Evolutionary conservation across 2,329 filamentous ascomycete genomes (phyloP).

Genomic region (Ceratocystis diversiconidia): DNA sequence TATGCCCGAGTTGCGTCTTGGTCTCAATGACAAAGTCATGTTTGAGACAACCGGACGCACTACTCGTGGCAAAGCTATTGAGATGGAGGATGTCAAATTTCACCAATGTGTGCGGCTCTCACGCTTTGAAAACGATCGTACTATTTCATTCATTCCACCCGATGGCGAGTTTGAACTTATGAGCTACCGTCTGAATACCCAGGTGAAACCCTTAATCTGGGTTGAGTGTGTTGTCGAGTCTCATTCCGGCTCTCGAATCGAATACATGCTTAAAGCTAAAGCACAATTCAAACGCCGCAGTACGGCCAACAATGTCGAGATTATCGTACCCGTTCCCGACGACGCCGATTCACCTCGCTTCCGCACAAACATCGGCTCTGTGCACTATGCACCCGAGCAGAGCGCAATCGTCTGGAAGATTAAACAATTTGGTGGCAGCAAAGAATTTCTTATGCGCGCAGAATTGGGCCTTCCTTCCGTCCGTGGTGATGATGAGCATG

Average conservation of each 20-base stretch:
- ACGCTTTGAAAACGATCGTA: slow-evolving; percentile 94
- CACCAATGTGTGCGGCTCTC: slow-evolving; percentile 94
- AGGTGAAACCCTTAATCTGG: slow-evolving; percentile 97
- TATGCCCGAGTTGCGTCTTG: slow-evolving; percentile 90
- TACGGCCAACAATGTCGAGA: slow-evolving; percentile 98
- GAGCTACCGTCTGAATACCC: slow-evolving; percentile 96
- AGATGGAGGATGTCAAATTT: slow-evolving; percentile 99
- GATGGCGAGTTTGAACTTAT: slow-evolving; percentile 98
- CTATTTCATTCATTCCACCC: slow-evolving; percentile 96
- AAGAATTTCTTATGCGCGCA: slow-evolving; percentile 97
- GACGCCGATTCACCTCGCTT: slow-evolving; percentile 93
- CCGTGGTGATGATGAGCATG: slow-evolving; percentile 85
- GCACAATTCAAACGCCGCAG: slow-evolving; percentile 96
- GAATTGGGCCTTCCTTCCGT: slow-evolving; percentile 90
- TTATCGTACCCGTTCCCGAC: slow-evolving; percentile 90
- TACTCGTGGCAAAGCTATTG: slow-evolving; percentile 88
- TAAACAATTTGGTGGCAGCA: slow-evolving; percentile 96
- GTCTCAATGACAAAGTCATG: slow-evolving; percentile 98
- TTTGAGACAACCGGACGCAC: slow-evolving; percentile 94
- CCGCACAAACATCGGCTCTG: slow-evolving; percentile 90
- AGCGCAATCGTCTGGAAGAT: slow-evolving; percentile 99
- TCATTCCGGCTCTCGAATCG: slow-evolving; percentile 86
- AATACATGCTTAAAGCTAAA: slow-evolving; percentile 98
- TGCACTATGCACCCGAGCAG: slow-evolving; percentile 95
- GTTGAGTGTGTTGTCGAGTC: slow-evolving; percentile 95